These are phyloP conservation scores for Nematocida parisii DNA, from an alignment of 371 early-diverging fungal species.

Conservation along the genomic window DNA sequence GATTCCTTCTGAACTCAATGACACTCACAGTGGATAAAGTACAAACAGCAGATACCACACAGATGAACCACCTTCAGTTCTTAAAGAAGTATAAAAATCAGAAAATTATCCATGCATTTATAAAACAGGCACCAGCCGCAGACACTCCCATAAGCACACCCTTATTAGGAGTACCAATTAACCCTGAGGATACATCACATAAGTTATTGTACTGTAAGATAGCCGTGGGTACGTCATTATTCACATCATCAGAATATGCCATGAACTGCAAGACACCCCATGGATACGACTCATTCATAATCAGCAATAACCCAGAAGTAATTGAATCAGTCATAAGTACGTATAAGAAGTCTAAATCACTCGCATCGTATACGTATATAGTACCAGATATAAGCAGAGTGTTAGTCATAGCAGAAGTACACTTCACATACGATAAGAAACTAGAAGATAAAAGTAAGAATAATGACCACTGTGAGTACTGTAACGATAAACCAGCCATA, in stretches of 20 bases:
- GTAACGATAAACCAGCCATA: constrained; percentile 52
- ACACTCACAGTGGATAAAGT: constrained; percentile 58
- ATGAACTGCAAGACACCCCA: constrained; percentile 61
- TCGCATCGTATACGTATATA: constrained; percentile 57
- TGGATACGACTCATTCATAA: constrained; percentile 66
- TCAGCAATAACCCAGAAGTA: neutral
- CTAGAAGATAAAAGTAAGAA: constrained; percentile 64
- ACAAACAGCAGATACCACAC: constrained; percentile 40
- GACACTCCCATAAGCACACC: constrained; percentile 49
- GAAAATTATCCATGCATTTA: constrained; percentile 61
- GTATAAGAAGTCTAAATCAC: constrained; percentile 3
- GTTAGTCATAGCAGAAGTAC: constrained; percentile 66
- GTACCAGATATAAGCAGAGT: constrained; percentile 66
- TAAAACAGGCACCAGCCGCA: neutral
- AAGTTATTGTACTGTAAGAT: constrained; percentile 68
- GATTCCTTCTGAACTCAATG: constrained; percentile 62
- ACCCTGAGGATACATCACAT: constrained; percentile 57
- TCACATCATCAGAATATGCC: constrained; percentile 65
- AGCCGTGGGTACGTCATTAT: constrained; percentile 68
- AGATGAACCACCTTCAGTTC: constrained; percentile 53
- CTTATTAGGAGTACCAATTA: constrained; percentile 63
- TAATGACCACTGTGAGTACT: constrained; percentile 66
- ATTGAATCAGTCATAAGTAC: constrained; percentile 35
- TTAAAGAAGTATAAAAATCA: constrained; percentile 62
- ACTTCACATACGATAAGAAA: constrained; percentile 69